Evolutionary conservation across 805 yeast genomes (phyloP).

Genomic region (Ogataea dorogensis): DNA sequence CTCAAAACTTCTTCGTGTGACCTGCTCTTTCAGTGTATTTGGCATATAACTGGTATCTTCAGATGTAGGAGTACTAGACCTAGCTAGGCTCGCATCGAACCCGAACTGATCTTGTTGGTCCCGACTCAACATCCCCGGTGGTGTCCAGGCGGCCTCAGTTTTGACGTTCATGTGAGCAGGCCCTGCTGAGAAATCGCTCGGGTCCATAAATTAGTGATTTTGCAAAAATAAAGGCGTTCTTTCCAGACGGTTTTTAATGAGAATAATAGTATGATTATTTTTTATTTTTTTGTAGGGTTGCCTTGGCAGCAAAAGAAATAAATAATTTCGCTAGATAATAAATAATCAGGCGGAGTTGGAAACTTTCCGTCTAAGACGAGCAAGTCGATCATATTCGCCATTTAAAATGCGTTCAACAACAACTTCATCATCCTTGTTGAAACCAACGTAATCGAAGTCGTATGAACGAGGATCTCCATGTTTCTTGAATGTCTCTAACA

Average conservation of each 20-base stretch:
- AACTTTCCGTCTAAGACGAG: constrained; percentile 50
- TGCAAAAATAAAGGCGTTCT: too few species aligned
- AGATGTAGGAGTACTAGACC: constrained; percentile 3
- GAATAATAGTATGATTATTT: too few species aligned
- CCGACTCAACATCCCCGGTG: constrained; percentile 1
- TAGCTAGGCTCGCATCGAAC: background rate
- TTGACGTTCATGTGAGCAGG: constrained; percentile 1
- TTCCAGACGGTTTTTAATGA: too few species aligned
- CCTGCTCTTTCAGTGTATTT: background rate
- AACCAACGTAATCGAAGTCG: constrained; percentile 52
- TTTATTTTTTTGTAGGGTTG: constrained; percentile 3
- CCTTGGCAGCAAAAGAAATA: background rate
- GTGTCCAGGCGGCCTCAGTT: constrained; percentile 3
- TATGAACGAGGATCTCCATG: constrained; percentile 39
- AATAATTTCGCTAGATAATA: constrained; percentile 1
- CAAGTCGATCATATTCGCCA: constrained; percentile 78
- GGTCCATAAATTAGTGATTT: too few species aligned
- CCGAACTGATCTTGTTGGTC: constrained; percentile 2
- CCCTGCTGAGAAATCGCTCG: too few species aligned
- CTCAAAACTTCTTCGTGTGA: constrained; percentile 16
- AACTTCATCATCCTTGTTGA: constrained; percentile 67
- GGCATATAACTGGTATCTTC: constrained; percentile 3
- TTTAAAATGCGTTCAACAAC: constrained; percentile 77
- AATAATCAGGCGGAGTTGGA: constrained; percentile 1
- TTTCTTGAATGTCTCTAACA: constrained; percentile 41